Conservation (phyloP, 441 rosid genomes). For the Gossypium schwendimanii region DNA sequence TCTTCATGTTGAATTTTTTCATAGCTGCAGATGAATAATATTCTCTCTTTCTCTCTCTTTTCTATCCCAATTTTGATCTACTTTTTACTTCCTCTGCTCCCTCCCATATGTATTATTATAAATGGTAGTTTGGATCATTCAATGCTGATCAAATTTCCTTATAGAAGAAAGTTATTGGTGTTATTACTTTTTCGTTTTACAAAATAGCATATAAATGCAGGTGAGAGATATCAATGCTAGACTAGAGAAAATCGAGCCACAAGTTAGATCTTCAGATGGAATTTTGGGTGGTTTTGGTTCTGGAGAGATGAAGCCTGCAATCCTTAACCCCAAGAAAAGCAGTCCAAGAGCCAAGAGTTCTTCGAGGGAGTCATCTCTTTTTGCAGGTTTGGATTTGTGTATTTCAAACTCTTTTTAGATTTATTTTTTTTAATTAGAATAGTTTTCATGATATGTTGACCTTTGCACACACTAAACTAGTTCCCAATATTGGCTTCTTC, state of each 20-base stretch:
- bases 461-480: neutral
- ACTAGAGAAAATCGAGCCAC: conserved; percentile 86
- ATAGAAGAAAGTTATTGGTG: neutral
- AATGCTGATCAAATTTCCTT: neutral
- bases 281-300: conserved; percentile 38
- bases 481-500: neutral
- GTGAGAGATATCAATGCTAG: conserved; percentile 94
- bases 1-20: neutral
- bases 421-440: neutral
- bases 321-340: conserved; percentile 60
- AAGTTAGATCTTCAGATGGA: conserved; percentile 55
- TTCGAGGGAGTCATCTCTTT: conserved; percentile 68
- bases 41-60: neutral
- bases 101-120: neutral
- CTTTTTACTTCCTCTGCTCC: neutral
- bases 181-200: conserved; percentile 5
- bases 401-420: neutral
- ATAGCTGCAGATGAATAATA: neutral
- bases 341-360: conserved; percentile 84
- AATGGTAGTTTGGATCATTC: neutral
- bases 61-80: neutral
- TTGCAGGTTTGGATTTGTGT: conserved; percentile 58
- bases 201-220: conserved; percentile 34
- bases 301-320: conserved; percentile 54
- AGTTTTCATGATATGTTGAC: neutral